Conservation (phyloP, 331 rosid genomes). For the Acacia pycnantha region DNA sequence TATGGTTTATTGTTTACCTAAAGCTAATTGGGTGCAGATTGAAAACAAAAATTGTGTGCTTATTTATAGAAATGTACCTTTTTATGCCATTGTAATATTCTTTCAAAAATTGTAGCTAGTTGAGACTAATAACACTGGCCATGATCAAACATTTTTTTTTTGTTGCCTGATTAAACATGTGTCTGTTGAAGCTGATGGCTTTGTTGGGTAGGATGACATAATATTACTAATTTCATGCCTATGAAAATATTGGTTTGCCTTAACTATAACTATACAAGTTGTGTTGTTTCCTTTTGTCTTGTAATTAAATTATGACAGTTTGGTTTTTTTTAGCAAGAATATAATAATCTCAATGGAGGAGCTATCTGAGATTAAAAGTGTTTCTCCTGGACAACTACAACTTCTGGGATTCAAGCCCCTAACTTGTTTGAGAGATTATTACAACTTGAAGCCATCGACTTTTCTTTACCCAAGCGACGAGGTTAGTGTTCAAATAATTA, state of each 20-base stretch:
- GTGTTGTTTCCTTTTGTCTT: slow-evolving; percentile 23
- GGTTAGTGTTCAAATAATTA: slow-evolving; percentile 48
- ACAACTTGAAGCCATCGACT: slow-evolving; percentile 94
- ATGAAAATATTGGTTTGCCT: slow-evolving; percentile 5
- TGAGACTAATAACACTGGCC: background rate
- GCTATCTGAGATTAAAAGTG: slow-evolving; percentile 71
- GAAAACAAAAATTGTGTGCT: background rate
- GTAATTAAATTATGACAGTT: slow-evolving; percentile 15
- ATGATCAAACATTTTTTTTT: background rate
- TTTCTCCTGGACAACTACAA: slow-evolving; percentile 65
- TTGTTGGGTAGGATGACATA: slow-evolving; percentile 11
- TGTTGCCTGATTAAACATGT: background rate
- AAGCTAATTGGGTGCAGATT: background rate
- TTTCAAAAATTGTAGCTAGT: background rate
- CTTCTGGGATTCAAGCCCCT: slow-evolving; percentile 94
- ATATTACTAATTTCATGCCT: background rate
- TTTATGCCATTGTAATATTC: background rate
- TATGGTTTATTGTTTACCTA: background rate
- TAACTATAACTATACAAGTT: slow-evolving; percentile 8
- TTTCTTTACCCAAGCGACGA: slow-evolving; percentile 81
- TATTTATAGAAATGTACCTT: background rate
- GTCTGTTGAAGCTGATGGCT: slow-evolving; percentile 12
- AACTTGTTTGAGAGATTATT: slow-evolving; percentile 83
- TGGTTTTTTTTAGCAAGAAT: slow-evolving; percentile 57
- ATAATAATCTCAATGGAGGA: slow-evolving; percentile 70